phyloP scores from a whole-genome alignment of 1,139 yeast genomes.

The Debaryomyces robertsiae region DNA sequence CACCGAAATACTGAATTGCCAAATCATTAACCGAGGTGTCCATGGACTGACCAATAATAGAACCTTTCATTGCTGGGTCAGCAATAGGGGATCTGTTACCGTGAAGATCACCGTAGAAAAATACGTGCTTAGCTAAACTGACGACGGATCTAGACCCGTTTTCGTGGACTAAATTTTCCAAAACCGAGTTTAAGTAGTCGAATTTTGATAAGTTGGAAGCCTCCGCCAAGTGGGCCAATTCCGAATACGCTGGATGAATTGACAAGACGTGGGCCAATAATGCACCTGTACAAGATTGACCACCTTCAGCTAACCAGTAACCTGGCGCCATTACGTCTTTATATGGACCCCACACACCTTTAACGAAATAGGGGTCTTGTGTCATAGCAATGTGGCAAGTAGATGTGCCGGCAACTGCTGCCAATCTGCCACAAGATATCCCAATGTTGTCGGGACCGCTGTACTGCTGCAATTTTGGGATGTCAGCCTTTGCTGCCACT shows the following conservation, averaged over 20 bases:
- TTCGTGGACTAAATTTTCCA: constrained; percentile 66
- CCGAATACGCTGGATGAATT: constrained; percentile 84
- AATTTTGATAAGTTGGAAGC: constrained; percentile 73
- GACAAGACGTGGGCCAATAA: constrained; percentile 86
- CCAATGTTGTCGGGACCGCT: constrained; percentile 46
- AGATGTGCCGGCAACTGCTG: constrained; percentile 98
- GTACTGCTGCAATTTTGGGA: constrained; percentile 47
- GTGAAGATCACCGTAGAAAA: constrained; percentile 94
- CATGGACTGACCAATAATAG: constrained; percentile 90
- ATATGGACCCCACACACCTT: constrained; percentile 99
- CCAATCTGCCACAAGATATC: constrained; percentile 78
- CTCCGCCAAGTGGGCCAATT: constrained; percentile 63
- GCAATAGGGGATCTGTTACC: constrained; percentile 98
- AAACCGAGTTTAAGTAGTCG: constrained; percentile 74
- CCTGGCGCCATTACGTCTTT: constrained; percentile 87
- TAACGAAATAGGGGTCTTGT: constrained; percentile 81
- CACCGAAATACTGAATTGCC: constrained; percentile 85
- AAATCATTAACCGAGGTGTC: constrained; percentile 81
- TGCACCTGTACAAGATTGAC: constrained; percentile 96
- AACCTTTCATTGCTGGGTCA: constrained; percentile 91
- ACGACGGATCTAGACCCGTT: constrained; percentile 68
- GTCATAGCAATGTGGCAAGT: constrained; percentile 95
- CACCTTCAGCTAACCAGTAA: constrained; percentile 98
- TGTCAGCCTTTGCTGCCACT: constrained; percentile 80
- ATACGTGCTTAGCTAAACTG: constrained; percentile 78